These are phyloP conservation scores for Harrya chromipes DNA, from an alignment of 768 basidiomycete species.

Conservation along the genomic window DNA sequence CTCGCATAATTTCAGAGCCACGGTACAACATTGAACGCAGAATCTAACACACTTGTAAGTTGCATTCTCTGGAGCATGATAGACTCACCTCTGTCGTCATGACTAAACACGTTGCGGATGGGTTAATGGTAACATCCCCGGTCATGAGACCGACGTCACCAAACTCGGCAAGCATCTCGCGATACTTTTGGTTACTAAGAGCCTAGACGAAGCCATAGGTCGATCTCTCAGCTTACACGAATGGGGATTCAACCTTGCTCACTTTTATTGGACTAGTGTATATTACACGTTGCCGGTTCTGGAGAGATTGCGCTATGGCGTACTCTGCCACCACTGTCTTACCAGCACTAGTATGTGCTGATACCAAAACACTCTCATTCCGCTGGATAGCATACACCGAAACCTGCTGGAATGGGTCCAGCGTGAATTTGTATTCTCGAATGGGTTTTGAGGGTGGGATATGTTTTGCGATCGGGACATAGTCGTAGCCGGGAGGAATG, in stretches of 20 bases:
- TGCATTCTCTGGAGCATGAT: background rate
- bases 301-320: slow-evolving; percentile 95
- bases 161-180: slow-evolving; percentile 96
- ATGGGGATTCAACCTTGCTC: slow-evolving; percentile 31
- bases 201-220: slow-evolving; percentile 54
- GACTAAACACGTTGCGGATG: slow-evolving; percentile 92
- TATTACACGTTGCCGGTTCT: slow-evolving; percentile 92
- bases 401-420: slow-evolving; percentile 97
- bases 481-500: slow-evolving; percentile 88
- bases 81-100: slow-evolving; percentile 95
- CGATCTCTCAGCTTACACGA: slow-evolving; percentile 10
- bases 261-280: slow-evolving; percentile 99
- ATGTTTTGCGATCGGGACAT: slow-evolving; percentile 87
- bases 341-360: slow-evolving; percentile 97
- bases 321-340: slow-evolving; percentile 99
- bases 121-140: slow-evolving; percentile 98
- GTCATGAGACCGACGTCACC: slow-evolving; percentile 99
- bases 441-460: slow-evolving; percentile 89
- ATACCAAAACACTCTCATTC: slow-evolving; percentile 96
- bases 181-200: slow-evolving; percentile 97
- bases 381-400: slow-evolving; percentile 94
- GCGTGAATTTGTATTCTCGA: slow-evolving; percentile 90
- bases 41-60: slow-evolving; percentile 55
- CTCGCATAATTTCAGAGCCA: slow-evolving; percentile 98
- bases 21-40: slow-evolving; percentile 97